phyloP scores from a whole-genome alignment of 2,329 filamentous ascomycete species.

The Aspergillus floridensis region DNA sequence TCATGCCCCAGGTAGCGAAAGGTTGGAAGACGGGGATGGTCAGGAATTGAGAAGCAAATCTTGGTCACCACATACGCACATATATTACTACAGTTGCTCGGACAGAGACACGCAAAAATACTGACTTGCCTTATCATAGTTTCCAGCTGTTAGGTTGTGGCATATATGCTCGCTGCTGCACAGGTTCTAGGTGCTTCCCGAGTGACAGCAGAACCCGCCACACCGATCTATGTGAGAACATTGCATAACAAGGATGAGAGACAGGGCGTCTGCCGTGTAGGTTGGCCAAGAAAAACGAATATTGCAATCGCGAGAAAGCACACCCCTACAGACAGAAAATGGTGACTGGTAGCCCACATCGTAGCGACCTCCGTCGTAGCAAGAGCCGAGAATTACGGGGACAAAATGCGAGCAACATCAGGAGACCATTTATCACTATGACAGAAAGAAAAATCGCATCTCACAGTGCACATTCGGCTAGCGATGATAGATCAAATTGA shows the following conservation, averaged over 20 bases:
- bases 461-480: conserved; percentile 1
- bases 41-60: neutral
- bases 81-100: neutral
- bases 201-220: neutral
- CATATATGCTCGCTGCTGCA: neutral
- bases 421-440: conserved; percentile 1
- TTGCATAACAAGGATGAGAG: neutral
- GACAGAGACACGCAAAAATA: neutral
- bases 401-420: conserved; percentile 1
- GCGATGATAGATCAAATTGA: conserved; percentile 6
- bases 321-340: neutral
- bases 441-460: neutral
- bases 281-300: neutral
- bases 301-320: neutral
- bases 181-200: neutral
- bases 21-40: neutral
- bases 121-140: conserved; percentile 1
- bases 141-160: neutral
- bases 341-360: neutral
- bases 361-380: neutral
- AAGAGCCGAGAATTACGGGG: neutral
- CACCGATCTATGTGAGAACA: neutral
- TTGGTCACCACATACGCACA: neutral
- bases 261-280: neutral
- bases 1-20: too few species aligned